Percentiles rank a stretch among this genome's conserved stretches.
phyloP scores from a whole-genome alignment of 306 rosid species.

The Lathyrus aphaca region DNA sequence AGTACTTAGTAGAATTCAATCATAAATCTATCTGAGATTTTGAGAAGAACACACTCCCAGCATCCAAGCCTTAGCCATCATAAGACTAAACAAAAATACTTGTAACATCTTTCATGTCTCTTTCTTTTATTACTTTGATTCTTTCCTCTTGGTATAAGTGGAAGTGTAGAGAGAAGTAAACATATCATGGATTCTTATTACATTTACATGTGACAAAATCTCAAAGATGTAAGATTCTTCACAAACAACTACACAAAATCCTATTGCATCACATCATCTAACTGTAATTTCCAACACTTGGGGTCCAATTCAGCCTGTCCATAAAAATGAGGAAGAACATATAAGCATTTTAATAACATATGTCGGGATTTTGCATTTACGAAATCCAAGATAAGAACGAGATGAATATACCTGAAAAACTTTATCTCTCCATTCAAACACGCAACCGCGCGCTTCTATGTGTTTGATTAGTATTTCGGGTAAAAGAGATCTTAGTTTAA shows the following conservation, averaged over 20 bases:
- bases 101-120: slow-evolving; percentile 4
- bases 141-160: slow-evolving; percentile 13
- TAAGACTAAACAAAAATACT: neutral
- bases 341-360: neutral
- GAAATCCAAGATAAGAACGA: slow-evolving; percentile 24
- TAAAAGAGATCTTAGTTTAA: slow-evolving; percentile 56
- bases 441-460: slow-evolving; percentile 83
- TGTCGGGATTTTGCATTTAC: neutral
- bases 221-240: slow-evolving; percentile 17
- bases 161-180: slow-evolving; percentile 16
- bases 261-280: slow-evolving; percentile 65
- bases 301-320: slow-evolving; percentile 94
- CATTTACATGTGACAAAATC: slow-evolving; percentile 18
- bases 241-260: slow-evolving; percentile 13
- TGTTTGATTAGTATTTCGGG: slow-evolving; percentile 68
- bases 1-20: too few species aligned
- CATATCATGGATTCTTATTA: neutral
- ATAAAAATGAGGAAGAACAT: slow-evolving; percentile 29
- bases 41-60: too few species aligned
- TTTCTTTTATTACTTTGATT: slow-evolving; percentile 4
- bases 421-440: slow-evolving; percentile 89
- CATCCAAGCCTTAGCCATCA: too few species aligned
- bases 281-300: slow-evolving; percentile 78
- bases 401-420: slow-evolving; percentile 66
- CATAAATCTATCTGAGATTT: too few species aligned